These are phyloP conservation scores for Paramecium pentaurelia DNA, from an alignment of 73 alveolate species.

Conservation along the genomic window DNA sequence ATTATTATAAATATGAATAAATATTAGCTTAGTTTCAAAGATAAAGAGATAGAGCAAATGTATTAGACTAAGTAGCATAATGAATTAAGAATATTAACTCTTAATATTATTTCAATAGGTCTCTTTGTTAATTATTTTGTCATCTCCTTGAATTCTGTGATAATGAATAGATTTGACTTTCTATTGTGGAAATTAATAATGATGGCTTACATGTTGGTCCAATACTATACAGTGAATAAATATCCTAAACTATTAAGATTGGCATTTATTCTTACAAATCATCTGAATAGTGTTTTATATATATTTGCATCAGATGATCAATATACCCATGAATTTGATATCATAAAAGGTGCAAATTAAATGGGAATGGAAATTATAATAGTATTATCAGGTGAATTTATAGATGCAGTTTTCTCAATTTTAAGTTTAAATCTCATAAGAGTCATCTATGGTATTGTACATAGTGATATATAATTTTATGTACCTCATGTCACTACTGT, in stretches of 20 bases:
- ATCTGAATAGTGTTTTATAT: not conserved
- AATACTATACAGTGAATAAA: not conserved
- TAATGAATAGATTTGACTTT: not conserved
- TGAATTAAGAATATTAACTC: not conserved
- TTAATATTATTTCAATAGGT: not conserved
- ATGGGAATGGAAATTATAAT: not conserved
- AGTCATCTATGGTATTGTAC: not conserved
- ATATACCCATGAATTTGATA: not conserved
- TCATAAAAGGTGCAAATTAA: not conserved
- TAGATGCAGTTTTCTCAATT: not conserved
- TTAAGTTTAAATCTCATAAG: not conserved
- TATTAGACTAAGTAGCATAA: not conserved
- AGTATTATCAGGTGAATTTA: not conserved
- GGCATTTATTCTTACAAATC: slow-evolving; percentile 11
- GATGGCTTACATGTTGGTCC: not conserved
- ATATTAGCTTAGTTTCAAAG: not conserved
- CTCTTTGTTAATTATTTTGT: not conserved
- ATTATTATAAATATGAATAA: not conserved
- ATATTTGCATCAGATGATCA: not conserved
- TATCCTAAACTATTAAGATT: not conserved
- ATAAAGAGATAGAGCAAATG: not conserved
- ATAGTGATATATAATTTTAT: not conserved
- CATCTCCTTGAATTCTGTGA: not conserved
- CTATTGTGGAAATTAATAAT: not conserved
- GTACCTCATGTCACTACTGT: not conserved